phyloP scores from a whole-genome alignment of 1,284 basidiomycete species.

The Calocybe gambosa region DNA sequence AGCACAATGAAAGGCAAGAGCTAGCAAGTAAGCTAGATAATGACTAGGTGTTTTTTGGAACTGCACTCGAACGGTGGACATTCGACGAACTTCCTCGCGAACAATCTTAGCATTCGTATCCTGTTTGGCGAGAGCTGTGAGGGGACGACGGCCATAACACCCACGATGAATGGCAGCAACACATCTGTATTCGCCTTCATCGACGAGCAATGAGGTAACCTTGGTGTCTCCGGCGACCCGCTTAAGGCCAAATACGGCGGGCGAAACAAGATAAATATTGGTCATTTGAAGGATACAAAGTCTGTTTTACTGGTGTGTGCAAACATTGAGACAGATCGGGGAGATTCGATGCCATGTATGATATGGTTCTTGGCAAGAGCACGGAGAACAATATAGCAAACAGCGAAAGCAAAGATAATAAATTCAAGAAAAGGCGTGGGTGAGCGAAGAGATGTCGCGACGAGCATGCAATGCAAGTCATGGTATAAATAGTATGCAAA shows the following conservation, averaged over 20 bases:
- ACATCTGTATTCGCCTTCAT: slow-evolving; percentile 28
- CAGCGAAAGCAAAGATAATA: slow-evolving; percentile 21
- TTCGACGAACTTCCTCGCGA: slow-evolving; percentile 24
- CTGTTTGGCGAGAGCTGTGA: slow-evolving; percentile 28
- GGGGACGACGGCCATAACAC: slow-evolving; percentile 29
- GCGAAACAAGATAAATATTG: background rate
- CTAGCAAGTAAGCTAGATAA: slow-evolving; percentile 23
- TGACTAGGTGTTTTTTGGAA: slow-evolving; percentile 24
- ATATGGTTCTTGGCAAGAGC: slow-evolving; percentile 2
- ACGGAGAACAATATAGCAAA: slow-evolving; percentile 15
- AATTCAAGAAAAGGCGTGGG: slow-evolving; percentile 17
- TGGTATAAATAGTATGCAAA: slow-evolving; percentile 1
- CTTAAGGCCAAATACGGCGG: too few species aligned
- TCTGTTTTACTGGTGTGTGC: too few species aligned
- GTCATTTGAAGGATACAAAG: too few species aligned
- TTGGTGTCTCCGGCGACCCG: slow-evolving; percentile 31
- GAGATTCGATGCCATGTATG: background rate
- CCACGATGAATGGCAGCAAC: slow-evolving; percentile 33
- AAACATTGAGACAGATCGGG: background rate
- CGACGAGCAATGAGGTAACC: slow-evolving; percentile 29
- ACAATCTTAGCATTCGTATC: slow-evolving; percentile 30
- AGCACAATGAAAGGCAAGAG: slow-evolving; percentile 20
- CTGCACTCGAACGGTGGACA: slow-evolving; percentile 21
- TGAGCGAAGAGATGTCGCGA: background rate
- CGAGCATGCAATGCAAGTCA: slow-evolving; percentile 1